A percentile compares a stretch with the other conserved stretches of the same genome.
Conservation (phyloP, 2,329 filamentous ascomycete species). For the Anthostomella pinea region DNA sequence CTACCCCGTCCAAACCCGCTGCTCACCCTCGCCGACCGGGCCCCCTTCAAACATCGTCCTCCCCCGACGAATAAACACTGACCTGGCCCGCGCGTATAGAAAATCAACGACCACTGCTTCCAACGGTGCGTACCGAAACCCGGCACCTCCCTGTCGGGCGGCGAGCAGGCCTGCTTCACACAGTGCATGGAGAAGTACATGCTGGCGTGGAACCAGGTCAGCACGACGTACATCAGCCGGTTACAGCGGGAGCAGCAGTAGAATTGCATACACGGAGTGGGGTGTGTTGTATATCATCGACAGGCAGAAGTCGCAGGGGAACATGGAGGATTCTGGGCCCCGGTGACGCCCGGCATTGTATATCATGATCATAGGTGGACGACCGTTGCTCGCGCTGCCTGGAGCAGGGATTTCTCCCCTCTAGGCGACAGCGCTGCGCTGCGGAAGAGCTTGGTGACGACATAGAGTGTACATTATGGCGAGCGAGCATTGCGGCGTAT, state of each 20-base stretch:
- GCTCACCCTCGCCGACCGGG: neutral
- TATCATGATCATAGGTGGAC: too few species aligned
- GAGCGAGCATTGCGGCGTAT: too few species aligned
- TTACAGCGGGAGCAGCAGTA: conserved; percentile 55
- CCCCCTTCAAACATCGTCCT: neutral
- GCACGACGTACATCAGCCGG: conserved; percentile 62
- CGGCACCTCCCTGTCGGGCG: conserved; percentile 61
- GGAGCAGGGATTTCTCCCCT: too few species aligned
- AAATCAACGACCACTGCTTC: conserved; percentile 80
- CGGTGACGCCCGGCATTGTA: too few species aligned
- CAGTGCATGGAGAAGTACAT: conserved; percentile 86
- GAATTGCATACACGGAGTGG: too few species aligned
- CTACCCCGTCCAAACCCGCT: neutral
- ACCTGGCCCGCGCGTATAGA: conserved; percentile 42
- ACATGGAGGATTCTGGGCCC: too few species aligned
- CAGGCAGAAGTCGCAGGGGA: too few species aligned
- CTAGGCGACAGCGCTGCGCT: too few species aligned
- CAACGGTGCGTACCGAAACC: conserved; percentile 72
- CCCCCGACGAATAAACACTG: neutral
- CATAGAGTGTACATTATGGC: too few species aligned
- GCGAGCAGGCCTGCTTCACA: conserved; percentile 69
- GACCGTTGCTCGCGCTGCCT: too few species aligned
- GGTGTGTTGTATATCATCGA: too few species aligned
- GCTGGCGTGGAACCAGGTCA: conserved; percentile 73
- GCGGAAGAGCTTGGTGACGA: too few species aligned